Conservation (phyloP, 805 yeast genomes). For the Barnettozyma botsteinii region DNA sequence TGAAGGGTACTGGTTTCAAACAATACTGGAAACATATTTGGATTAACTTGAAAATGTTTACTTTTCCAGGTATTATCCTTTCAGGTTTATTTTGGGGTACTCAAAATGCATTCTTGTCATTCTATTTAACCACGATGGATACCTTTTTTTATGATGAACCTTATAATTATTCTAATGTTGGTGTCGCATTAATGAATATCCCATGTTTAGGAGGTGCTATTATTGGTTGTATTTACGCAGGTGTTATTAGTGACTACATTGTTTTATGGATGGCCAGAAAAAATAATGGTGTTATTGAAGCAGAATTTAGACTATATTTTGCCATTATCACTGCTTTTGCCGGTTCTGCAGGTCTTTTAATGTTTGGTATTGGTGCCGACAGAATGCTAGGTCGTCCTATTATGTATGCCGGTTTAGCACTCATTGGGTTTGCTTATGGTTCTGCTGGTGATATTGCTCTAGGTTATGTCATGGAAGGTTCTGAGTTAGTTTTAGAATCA, state of each 20-base stretch:
- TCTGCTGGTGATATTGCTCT: slow-evolving; percentile 67
- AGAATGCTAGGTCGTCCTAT: slow-evolving; percentile 46
- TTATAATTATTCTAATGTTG: slow-evolving; percentile 56
- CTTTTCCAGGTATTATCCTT: slow-evolving; percentile 58
- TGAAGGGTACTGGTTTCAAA: slow-evolving; percentile 58
- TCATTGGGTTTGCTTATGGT: slow-evolving; percentile 66
- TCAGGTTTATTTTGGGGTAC: slow-evolving; percentile 77
- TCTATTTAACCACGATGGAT: slow-evolving; percentile 70
- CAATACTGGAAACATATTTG: slow-evolving; percentile 53
- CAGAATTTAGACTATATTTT: slow-evolving; percentile 59
- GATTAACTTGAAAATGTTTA: slow-evolving; percentile 48
- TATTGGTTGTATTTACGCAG: slow-evolving; percentile 62
- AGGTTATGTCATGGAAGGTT: slow-evolving; percentile 64
- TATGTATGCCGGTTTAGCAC: slow-evolving; percentile 55
- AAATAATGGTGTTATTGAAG: slow-evolving; percentile 57
- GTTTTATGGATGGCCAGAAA: slow-evolving; percentile 56
- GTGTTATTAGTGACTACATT: slow-evolving; percentile 52
- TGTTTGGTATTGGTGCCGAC: slow-evolving; percentile 64
- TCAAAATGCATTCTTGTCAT: slow-evolving; percentile 71
- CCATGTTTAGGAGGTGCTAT: slow-evolving; percentile 64
- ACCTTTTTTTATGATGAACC: slow-evolving; percentile 61
- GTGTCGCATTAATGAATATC: slow-evolving; percentile 70
- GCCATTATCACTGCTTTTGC: slow-evolving; percentile 48
- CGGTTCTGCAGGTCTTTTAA: slow-evolving; percentile 55
- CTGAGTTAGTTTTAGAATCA: slow-evolving; percentile 64